Evolutionary conservation across 306 rosid species (phyloP).

Genomic region (Canavalia gladiata): DNA sequence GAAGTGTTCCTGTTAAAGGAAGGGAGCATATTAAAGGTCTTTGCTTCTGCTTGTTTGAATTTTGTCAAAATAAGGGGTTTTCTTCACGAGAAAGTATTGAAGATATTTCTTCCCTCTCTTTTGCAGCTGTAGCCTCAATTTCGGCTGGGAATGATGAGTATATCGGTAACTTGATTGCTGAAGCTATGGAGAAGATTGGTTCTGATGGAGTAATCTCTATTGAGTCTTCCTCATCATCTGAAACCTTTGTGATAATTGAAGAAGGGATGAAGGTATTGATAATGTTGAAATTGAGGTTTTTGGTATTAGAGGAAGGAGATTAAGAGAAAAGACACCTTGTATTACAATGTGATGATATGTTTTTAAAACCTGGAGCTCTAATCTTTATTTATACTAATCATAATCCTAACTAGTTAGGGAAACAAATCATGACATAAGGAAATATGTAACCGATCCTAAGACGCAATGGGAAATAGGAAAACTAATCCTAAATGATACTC

Average conservation of each 20-base stretch:
- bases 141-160: slow-evolving; percentile 94
- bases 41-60: slow-evolving; percentile 46
- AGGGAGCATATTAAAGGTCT: slow-evolving; percentile 87
- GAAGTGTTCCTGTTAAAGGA: slow-evolving; percentile 85
- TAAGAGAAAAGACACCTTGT: background rate
- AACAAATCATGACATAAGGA: background rate
- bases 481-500: background rate
- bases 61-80: slow-evolving; percentile 18
- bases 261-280: slow-evolving; percentile 92
- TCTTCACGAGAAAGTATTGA: slow-evolving; percentile 30
- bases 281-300: slow-evolving; percentile 10
- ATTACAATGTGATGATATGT: background rate
- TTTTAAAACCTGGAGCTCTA: background rate
- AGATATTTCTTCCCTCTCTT: slow-evolving; percentile 27
- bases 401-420: background rate
- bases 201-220: slow-evolving; percentile 87
- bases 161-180: slow-evolving; percentile 87
- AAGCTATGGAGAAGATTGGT: slow-evolving; percentile 91
- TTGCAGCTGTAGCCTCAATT: slow-evolving; percentile 88
- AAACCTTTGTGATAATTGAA: slow-evolving; percentile 85
- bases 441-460: background rate
- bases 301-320: background rate
- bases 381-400: background rate
- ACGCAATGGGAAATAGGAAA: background rate
- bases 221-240: slow-evolving; percentile 82